Conservation (phyloP, 2,329 filamentous ascomycete genomes). For the Colletotrichum sp. region DNA sequence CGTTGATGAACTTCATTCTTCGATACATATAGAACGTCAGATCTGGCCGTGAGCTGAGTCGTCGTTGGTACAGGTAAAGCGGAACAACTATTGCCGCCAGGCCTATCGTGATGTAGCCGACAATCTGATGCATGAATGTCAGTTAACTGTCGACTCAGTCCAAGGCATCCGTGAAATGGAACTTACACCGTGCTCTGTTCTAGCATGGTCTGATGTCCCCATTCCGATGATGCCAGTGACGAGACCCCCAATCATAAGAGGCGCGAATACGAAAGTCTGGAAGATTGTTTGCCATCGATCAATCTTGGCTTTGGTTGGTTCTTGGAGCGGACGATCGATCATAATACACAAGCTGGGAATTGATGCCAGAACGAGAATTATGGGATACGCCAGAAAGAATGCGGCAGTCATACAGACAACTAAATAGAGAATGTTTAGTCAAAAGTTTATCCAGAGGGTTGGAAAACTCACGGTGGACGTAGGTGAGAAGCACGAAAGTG, state of each 20-base stretch:
- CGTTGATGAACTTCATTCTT: slow-evolving; percentile 6
- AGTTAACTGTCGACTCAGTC: neutral
- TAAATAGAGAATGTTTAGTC: neutral
- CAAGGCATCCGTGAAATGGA: neutral
- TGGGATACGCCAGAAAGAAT: slow-evolving; percentile 9
- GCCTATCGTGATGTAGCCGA: neutral
- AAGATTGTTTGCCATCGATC: slow-evolving; percentile 8
- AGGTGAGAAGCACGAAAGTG: neutral
- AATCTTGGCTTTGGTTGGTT: neutral
- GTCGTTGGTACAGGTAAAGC: slow-evolving; percentile 6
- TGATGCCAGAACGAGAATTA: neutral
- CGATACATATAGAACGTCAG: slow-evolving; percentile 12
- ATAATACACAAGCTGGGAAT: slow-evolving; percentile 4
- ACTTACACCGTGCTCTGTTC: slow-evolving; percentile 5
- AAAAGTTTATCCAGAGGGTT: neutral
- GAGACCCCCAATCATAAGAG: neutral
- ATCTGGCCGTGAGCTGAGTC: neutral
- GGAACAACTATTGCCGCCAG: neutral
- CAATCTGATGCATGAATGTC: neutral
- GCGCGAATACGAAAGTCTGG: neutral
- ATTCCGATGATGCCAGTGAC: neutral
- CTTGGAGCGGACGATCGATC: slow-evolving; percentile 8
- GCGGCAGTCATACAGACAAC: slow-evolving; percentile 2
- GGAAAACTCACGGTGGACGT: neutral
- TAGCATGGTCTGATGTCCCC: neutral